Evolutionary conservation across 129 eudicot genomes (phyloP).

Genomic region (Ambrosia artemisiifolia): DNA sequence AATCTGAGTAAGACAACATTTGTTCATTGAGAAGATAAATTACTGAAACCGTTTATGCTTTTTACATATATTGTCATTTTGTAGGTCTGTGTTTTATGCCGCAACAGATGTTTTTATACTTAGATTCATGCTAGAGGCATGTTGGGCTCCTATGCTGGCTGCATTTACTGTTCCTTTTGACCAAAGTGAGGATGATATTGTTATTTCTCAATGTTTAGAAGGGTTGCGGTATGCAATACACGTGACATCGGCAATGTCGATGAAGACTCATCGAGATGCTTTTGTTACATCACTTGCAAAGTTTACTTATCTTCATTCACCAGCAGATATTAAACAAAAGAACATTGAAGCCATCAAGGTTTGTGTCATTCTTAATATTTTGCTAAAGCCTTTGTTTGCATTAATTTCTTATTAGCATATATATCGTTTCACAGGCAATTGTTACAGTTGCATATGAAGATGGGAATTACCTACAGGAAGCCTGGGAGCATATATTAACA

Average conservation of each 20-base stretch:
- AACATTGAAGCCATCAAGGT: slow-evolving; percentile 99
- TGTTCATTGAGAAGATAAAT: background rate
- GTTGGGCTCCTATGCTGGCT: slow-evolving; percentile 99
- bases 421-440: slow-evolving; percentile 56
- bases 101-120: slow-evolving; percentile 93
- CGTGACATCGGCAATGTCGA: slow-evolving; percentile 98
- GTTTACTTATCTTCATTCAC: slow-evolving; percentile 94
- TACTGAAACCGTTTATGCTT: background rate
- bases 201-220: slow-evolving; percentile 75
- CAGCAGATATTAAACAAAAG: slow-evolving; percentile 97
- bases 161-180: slow-evolving; percentile 99
- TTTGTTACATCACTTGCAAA: slow-evolving; percentile 94
- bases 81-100: slow-evolving; percentile 98
- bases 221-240: slow-evolving; percentile 95
- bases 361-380: slow-evolving; percentile 4
- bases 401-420: too few species aligned
- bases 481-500: slow-evolving; percentile 97
- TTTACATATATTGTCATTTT: slow-evolving; percentile 20
- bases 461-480: slow-evolving; percentile 93
- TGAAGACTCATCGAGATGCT: slow-evolving; percentile 99
- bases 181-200: slow-evolving; percentile 82
- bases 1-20: slow-evolving; percentile 76
- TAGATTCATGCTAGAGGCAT: slow-evolving; percentile 91
- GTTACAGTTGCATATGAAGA: slow-evolving; percentile 96
- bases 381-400: too few species aligned